Percentiles rank a stretch among this genome's conserved stretches.
phyloP scores from a whole-genome alignment of 2,329 filamentous ascomycete genomes.

The Pestalotiopsis sp. region DNA sequence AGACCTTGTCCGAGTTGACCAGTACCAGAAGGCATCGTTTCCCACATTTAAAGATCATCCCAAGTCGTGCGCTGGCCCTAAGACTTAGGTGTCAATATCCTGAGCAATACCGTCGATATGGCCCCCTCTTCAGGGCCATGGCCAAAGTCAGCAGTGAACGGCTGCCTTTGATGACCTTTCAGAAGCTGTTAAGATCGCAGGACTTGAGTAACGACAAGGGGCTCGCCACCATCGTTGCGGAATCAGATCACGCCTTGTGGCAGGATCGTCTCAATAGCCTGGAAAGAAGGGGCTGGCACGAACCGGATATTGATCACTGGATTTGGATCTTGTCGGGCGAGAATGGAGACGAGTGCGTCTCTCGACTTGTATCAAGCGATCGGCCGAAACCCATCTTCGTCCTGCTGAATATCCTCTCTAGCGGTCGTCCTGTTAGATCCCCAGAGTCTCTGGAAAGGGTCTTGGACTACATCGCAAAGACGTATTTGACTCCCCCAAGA shows the following conservation, averaged over 20 bases:
- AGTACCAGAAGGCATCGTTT: constrained; percentile 19
- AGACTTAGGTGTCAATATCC: constrained; percentile 23
- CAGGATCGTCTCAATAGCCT: constrained; percentile 31
- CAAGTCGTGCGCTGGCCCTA: constrained; percentile 27
- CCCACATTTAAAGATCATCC: constrained; percentile 21
- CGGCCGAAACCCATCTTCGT: constrained; percentile 42
- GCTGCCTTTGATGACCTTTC: constrained; percentile 30
- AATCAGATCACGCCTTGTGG: constrained; percentile 30
- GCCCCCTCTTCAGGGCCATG: constrained; percentile 7
- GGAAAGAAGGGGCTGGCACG: constrained; percentile 33
- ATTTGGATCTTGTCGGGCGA: constrained; percentile 41
- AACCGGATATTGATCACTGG: constrained; percentile 41
- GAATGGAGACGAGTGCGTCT: constrained; percentile 36
- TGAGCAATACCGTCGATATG: constrained; percentile 18
- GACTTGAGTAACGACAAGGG: constrained; percentile 22
- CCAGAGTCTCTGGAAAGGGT: constrained; percentile 32
- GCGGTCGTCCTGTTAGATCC: constrained; percentile 33
- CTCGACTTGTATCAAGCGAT: constrained; percentile 36
- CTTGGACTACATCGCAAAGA: constrained; percentile 35
- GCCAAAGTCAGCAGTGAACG: constrained; percentile 25
- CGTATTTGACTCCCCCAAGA: constrained; percentile 20
- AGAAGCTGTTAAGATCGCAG: constrained; percentile 25
- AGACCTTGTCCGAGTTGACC: constrained; percentile 26
- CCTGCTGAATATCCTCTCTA: constrained; percentile 37
- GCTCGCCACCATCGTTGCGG: constrained; percentile 16